Evolutionary conservation across 495 filamentous ascomycete species (phyloP), one percentile per base, ranked within the genome.

Genomic region (Penicillium manginii): DNA sequence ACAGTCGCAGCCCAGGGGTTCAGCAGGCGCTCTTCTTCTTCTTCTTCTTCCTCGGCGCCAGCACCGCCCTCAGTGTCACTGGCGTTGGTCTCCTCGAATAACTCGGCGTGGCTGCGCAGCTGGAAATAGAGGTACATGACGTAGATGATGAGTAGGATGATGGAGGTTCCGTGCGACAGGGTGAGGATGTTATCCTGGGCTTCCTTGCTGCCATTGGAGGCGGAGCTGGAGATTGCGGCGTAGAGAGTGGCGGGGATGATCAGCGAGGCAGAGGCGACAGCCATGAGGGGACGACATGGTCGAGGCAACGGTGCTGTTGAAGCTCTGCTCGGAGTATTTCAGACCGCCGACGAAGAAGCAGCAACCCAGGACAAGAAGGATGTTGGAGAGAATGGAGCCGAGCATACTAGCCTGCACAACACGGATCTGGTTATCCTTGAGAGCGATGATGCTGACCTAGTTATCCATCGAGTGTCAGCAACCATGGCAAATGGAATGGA

Each of bases 401-500:
- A 98, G 87, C 94, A 98, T 98, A 67, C 91, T 96, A 37, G 94
- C 88, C 75, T 98, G 96, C 4, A 98, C 94, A 52, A 98, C 92
- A 59, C 96, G 87, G 67, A 97, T 93, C 74, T 98, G 86, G 35
- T 86, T 86, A 59, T 93, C 84, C 57, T 81, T 86, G 52, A 98
- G 80, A 7, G 94, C 94, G 54, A 98, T 88, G 58, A 98, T 91
- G 75, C 92, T 96, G 71, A 98, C 92, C 92, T 96, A 63, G n/a
- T 18, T 17, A 68, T 54, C 53, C 4, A 58, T 59, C 26, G 29
- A 22, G 9, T 3, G 31, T 29, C 32, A 31, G 43, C 23, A 39
- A 39, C 26, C 14, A 37, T 22, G 21, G 19, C 35, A 26, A 9
- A 22, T 11, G 7, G 39, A 37, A 37, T n/a, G n/a, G n/a, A n/a